Conservation (phyloP, 179 eudicot genomes). For the Silene coronaria region DNA sequence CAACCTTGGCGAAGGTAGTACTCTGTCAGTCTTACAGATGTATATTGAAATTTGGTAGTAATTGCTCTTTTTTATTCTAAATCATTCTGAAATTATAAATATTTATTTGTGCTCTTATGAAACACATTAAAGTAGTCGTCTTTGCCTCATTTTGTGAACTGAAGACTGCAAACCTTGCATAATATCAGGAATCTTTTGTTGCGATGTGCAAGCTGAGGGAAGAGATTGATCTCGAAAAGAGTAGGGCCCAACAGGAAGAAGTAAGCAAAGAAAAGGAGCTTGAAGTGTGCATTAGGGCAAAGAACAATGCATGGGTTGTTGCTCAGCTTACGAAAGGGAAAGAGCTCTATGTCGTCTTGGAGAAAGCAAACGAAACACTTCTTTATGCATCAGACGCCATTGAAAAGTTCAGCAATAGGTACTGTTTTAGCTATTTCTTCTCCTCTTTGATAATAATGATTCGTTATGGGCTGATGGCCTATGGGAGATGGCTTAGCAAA, state of each 20-base stretch:
- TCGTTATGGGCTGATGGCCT: no score
- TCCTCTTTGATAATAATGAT: no score
- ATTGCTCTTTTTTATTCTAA: no score
- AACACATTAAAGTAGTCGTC: no score
- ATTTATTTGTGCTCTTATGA: no score
- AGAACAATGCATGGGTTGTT: slow-evolving; percentile 88
- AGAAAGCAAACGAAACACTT: slow-evolving; percentile 86
- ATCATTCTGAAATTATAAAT: no score
- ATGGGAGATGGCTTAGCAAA: no score
- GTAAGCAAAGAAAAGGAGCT: slow-evolving; percentile 57
- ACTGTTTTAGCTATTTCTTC: background rate
- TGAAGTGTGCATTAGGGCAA: slow-evolving; percentile 76
- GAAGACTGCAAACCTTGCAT: no score
- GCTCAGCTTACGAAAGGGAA: slow-evolving; percentile 72
- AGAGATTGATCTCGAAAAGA: slow-evolving; percentile 77
- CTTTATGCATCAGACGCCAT: slow-evolving; percentile 86
- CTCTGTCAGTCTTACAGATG: background rate
- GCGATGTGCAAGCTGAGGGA: slow-evolving; percentile 82
- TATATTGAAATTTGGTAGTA: no score
- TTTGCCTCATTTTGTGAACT: no score
- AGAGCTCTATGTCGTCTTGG: slow-evolving; percentile 90
- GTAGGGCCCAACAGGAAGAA: slow-evolving; percentile 50
- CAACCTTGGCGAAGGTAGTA: slow-evolving; percentile 77
- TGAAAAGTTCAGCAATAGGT: slow-evolving; percentile 92
- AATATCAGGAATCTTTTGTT: slow-evolving; percentile 84